phyloP scores from a whole-genome alignment of 1,284 basidiomycete genomes.

The Ceratorhiza oryzae-sativae region DNA sequence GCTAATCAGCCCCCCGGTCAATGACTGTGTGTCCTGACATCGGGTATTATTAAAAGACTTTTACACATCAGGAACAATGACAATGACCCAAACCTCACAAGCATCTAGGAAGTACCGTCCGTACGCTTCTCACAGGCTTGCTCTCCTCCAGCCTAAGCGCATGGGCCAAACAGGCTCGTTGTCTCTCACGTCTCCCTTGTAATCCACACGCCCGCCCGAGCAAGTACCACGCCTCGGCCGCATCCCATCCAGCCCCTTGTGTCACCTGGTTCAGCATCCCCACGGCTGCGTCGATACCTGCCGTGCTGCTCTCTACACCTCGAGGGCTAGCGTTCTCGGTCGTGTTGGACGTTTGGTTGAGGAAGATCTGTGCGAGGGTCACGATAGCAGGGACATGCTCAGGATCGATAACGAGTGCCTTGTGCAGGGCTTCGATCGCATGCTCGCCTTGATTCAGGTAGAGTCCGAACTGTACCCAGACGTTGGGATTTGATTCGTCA shows the following conservation, averaged over 20 bases:
- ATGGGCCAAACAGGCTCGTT: conserved; percentile 75
- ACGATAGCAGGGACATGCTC: conserved; percentile 80
- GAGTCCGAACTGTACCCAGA: conserved; percentile 93
- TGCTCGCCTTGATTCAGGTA: conserved; percentile 68
- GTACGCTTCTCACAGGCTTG: conserved; percentile 68
- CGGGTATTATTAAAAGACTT: neutral
- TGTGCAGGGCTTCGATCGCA: conserved; percentile 79
- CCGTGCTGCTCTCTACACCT: neutral
- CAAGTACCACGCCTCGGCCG: conserved; percentile 91
- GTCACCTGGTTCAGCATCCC: conserved; percentile 53
- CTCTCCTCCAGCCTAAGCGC: conserved; percentile 78
- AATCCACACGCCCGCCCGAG: conserved; percentile 79
- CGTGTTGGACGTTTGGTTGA: conserved; percentile 53
- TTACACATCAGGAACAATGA: neutral
- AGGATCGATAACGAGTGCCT: conserved; percentile 79
- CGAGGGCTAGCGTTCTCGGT: neutral
- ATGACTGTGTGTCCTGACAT: no score
- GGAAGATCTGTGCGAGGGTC: conserved; percentile 76
- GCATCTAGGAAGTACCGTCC: conserved; percentile 72
- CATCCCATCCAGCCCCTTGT: conserved; percentile 74
- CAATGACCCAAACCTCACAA: conserved; percentile 52
- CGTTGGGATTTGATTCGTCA: conserved; percentile 84
- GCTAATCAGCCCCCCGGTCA: no score
- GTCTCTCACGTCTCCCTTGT: conserved; percentile 73
- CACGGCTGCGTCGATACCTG: conserved; percentile 46